Conservation (phyloP, 1,139 yeast genomes). For the Taphrina wiesneri region DNA sequence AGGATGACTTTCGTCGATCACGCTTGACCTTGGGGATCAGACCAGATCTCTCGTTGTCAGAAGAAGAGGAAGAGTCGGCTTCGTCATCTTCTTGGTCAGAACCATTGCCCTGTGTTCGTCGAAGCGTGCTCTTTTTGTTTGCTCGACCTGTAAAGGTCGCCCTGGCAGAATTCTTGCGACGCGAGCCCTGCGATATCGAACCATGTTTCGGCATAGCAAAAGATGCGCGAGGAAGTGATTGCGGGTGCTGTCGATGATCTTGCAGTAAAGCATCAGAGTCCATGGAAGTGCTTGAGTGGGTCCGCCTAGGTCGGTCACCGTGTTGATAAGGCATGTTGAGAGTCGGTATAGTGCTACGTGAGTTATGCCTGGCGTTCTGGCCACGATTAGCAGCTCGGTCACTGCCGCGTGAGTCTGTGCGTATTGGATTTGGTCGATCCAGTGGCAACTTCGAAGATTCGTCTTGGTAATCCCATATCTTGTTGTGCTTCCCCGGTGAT, state of each 20-base stretch:
- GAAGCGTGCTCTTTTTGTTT: constrained; percentile 3
- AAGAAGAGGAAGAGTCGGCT: background rate
- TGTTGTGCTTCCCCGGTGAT: background rate
- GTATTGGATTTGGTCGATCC: constrained; percentile 12
- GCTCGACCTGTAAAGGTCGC: constrained; percentile 2
- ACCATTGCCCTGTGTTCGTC: background rate
- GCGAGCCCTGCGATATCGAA: background rate
- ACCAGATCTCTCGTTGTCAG: constrained; percentile 25
- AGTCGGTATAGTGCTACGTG: constrained; percentile 22
- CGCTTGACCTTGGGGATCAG: constrained; percentile 10
- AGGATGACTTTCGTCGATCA: constrained; percentile 29
- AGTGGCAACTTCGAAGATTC: background rate
- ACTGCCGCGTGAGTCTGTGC: constrained; percentile 27
- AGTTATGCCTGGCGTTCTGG: constrained; percentile 20
- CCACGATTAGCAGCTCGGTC: constrained; percentile 11
- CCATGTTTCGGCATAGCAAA: constrained; percentile 21
- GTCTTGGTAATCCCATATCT: constrained; percentile 10
- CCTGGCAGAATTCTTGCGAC: constrained; percentile 14
- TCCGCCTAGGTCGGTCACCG: constrained; percentile 14
- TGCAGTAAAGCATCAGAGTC: constrained; percentile 30
- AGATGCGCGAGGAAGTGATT: constrained; percentile 25
- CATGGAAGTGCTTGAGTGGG: constrained; percentile 13
- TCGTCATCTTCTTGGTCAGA: constrained; percentile 9
- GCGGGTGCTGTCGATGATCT: constrained; percentile 27
- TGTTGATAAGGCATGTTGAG: constrained; percentile 14